Conservation (phyloP, 192 early-diverging fungal genomes). For the Chytriomyces confervae region DNA sequence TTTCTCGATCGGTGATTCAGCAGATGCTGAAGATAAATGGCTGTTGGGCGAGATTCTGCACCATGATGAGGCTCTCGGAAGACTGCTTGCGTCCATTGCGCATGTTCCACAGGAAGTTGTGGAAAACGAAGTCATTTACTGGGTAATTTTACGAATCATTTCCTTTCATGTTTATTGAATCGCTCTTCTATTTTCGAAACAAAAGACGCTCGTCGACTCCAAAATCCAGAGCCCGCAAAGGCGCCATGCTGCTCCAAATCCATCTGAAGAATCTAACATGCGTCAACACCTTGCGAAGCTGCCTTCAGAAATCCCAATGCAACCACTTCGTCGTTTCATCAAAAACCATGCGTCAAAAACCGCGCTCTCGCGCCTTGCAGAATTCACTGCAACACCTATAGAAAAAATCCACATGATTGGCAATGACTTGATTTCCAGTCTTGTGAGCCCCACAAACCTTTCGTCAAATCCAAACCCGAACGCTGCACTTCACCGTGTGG, state of each 20-base stretch:
- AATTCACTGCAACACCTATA: conserved; percentile 6
- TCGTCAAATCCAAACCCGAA: neutral
- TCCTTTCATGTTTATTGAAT: no score
- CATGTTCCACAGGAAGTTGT: conserved; percentile 1
- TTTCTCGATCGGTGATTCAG: neutral
- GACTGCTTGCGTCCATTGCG: conserved; percentile 9
- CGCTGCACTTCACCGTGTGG: neutral
- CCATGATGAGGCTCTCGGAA: conserved; percentile 21
- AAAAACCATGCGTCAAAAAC: neutral
- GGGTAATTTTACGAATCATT: conserved; percentile 14
- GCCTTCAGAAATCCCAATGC: conserved; percentile 6
- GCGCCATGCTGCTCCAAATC: neutral
- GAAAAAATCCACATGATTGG: neutral
- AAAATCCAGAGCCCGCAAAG: conserved; percentile 20
- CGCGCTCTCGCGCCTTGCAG: conserved; percentile 1
- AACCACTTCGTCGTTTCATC: conserved; percentile 17
- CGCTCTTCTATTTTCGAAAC: neutral
- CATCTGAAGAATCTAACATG: conserved; percentile 2
- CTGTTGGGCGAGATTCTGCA: conserved; percentile 26
- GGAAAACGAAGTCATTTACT: conserved; percentile 28
- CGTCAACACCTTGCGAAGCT: conserved; percentile 18
- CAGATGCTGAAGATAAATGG: conserved; percentile 7
- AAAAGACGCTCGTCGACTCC: conserved; percentile 24
- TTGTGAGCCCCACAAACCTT: conserved; percentile 8
- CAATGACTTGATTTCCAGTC: conserved; percentile 2